phyloP scores from a whole-genome alignment of 2,329 filamentous ascomycete species.

The Daldinia eschscholtzii region DNA sequence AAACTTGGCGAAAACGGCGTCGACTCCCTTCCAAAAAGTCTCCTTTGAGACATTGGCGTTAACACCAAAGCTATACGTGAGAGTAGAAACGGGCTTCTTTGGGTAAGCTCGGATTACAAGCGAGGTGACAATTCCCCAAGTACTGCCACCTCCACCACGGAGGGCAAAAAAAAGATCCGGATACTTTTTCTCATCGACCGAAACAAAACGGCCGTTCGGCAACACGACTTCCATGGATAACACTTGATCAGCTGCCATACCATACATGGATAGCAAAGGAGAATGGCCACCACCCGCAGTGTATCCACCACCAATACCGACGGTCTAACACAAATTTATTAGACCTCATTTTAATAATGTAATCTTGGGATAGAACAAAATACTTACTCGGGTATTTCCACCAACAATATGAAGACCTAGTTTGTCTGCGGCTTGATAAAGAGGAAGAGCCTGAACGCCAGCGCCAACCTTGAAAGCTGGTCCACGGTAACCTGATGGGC shows the following conservation, averaged over 20 bases:
- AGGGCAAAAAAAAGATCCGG: constrained; percentile 65
- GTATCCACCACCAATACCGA: constrained; percentile 64
- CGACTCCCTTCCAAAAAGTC: constrained; percentile 52
- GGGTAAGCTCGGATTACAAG: constrained; percentile 54
- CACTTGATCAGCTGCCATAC: constrained; percentile 64
- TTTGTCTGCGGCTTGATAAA: constrained; percentile 63
- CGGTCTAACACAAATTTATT: constrained; percentile 49
- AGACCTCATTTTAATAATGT: background rate
- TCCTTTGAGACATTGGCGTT: constrained; percentile 42
- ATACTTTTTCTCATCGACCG: constrained; percentile 57
- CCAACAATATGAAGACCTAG: constrained; percentile 63
- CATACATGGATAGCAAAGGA: constrained; percentile 60
- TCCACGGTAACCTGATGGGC: constrained; percentile 50
- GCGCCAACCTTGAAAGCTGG: constrained; percentile 67
- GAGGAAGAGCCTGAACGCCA: constrained; percentile 65
- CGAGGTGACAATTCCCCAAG: constrained; percentile 59
- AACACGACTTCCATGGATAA: constrained; percentile 64
- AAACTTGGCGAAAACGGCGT: constrained; percentile 52
- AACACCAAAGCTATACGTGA: constrained; percentile 50
- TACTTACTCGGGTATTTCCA: constrained; percentile 59
- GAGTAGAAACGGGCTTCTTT: constrained; percentile 52
- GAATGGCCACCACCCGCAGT: constrained; percentile 65
- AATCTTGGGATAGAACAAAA: background rate
- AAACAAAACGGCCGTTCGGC: constrained; percentile 57
- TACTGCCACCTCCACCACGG: constrained; percentile 60